Conservation (phyloP, 345 rosid species). For the Hirschfeldia incana region DNA sequence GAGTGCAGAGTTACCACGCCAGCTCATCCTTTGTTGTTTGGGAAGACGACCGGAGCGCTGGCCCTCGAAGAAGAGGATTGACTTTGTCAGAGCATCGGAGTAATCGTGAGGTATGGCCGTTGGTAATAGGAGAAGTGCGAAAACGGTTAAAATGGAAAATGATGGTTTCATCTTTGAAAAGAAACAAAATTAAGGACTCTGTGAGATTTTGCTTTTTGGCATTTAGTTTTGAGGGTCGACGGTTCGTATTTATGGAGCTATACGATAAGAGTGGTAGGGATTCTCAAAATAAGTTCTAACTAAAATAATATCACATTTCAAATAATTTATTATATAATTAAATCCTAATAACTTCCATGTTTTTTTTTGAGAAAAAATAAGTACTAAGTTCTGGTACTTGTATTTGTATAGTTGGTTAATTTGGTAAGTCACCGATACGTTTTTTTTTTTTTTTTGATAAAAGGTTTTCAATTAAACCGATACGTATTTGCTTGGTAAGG, state of each 20-base stretch:
- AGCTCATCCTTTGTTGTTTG: constrained; percentile 55
- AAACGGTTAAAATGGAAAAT: background rate
- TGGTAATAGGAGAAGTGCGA: constrained; percentile 17
- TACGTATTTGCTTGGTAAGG: constrained; percentile 11
- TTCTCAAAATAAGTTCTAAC: background rate
- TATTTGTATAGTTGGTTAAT: constrained; percentile 16
- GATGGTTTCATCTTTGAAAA: background rate
- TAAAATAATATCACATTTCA: background rate
- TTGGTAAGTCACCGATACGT: constrained; percentile 11
- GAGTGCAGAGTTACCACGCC: constrained; percentile 77
- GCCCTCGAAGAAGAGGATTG: constrained; percentile 91
- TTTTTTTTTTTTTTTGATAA: too few species aligned
- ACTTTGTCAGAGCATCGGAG: constrained; percentile 68
- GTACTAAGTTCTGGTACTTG: background rate
- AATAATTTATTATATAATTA: background rate
- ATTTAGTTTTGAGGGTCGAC: background rate
- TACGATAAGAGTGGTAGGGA: background rate
- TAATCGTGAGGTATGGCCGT: constrained; percentile 53
- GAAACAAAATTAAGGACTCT: background rate
- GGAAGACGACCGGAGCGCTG: constrained; percentile 88
- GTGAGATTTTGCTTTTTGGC: constrained; percentile 12
- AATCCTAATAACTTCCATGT: background rate
- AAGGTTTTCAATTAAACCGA: too few species aligned
- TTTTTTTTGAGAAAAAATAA: background rate
- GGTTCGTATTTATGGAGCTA: constrained; percentile 22